Base-by-base conservation (phyloP, 2,329 filamentous ascomycete genomes). In the Aspergillus sp. region DNA sequence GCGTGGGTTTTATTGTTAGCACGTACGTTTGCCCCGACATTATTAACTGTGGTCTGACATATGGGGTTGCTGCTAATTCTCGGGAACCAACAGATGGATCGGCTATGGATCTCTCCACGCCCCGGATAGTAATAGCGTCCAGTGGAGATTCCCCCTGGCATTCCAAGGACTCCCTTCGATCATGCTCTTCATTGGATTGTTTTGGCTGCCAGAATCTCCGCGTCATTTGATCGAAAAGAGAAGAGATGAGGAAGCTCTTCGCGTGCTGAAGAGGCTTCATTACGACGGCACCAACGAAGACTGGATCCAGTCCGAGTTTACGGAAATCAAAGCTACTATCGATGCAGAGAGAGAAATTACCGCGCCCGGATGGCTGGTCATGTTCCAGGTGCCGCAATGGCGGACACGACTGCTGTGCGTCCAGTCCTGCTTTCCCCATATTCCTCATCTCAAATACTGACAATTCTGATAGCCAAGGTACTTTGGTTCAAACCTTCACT, bases 401-500 rank as follows among this genome's bases (percentile, higher is more conserved):
- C 81, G 87, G 68, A 87, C 81, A 52, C 80, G 87, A 16, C 81
- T 89, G 54, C 72, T 87, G 63, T 72, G 68, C 65, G 45, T 22
- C 22, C 24, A 29, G 18, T 31, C 18, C n/a, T 10, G 20, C 26
- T 4, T 32, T 18, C 11, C 47, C 6, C 29, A 36, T 3, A 32
- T 24, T 36, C 14, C 32, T n/a, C 22, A 20, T 52, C 12, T 47
- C 55, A 31, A 31, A 31, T 49, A 22, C 14, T 46, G 31, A 45
- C 22, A 24, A 6, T 45, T 3, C 14, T 7, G 6, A 24, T 50
- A 68, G 70, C 5, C 84, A 88, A 60, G 87, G 84, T 20, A 83
- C 83, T 47, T 73, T 85, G 31, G 82, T 88, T 47, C 87, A 90
- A 69, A 81, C 87, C 61, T 87, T 90, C 66, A 86, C 86, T 51